Evolutionary conservation across 176 grass and related monocot species (phyloP), one percentile per base, ranked within the genome.

Genomic region (Eragrostis curvula): DNA sequence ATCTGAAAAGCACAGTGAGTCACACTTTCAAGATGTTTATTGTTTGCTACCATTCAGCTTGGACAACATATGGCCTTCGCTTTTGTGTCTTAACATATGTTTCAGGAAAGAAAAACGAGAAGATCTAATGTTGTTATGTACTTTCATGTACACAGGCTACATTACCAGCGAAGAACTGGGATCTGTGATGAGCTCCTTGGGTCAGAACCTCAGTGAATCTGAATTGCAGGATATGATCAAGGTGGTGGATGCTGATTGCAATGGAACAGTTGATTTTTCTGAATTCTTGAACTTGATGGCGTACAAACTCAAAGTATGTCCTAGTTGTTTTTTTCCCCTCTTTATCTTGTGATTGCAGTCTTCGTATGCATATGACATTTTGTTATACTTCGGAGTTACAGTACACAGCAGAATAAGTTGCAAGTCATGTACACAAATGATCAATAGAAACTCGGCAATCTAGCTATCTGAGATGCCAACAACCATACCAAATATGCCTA

Each of bases 271-370:
- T 55, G 87, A 85, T 23, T 89, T 85, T 80, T 30, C 8, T 75
- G 62, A 84, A 66, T 89, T 89, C 70, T 85, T 89, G 51, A 85
- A 80, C 55, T 68, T 85, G 30, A 89, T 89, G 77, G 81, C 76
- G 20, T 32, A 73, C 45, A 85, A 75, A 23, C 58, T 84, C 70
- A 53, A 80, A 42, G 87, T 84, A 83, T 42, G 73, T 30, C 12
- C 5, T 17, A 28, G 16, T 17, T 46, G 21, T 57, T 20, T 46
- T 46, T 40, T 41, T 32, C 32, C 20, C 39, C 15, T 30, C 32
- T 2, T n/a, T 28, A 25, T 25, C 56, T 27, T 24, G 8, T 59
- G n/a, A 25, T 44, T 25, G 13, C 17, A 36, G 39, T 24, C 55
- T 76, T 43, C 60, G 55, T 45, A 18, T 77, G 74, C 18, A 6